These are phyloP conservation scores for Schwanniomyces etchellsii DNA, from an alignment of 1,139 yeast species.

Conservation along the genomic window DNA sequence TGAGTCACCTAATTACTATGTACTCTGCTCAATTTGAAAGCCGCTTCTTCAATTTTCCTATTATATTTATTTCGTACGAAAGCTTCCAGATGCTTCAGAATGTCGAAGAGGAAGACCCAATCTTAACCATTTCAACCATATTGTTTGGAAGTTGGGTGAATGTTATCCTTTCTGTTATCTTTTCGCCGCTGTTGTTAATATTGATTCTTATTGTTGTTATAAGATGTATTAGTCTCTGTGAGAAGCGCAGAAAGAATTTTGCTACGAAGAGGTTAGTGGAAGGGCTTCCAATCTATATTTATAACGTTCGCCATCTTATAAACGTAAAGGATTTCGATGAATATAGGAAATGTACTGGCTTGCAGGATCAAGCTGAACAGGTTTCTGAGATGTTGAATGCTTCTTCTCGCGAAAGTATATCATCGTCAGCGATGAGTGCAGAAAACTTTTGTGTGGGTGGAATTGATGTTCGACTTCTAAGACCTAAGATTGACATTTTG, in stretches of 20 bases:
- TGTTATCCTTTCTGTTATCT: slow-evolving; percentile 33
- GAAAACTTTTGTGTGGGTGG: slow-evolving; percentile 26
- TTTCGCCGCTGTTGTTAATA: slow-evolving; percentile 41
- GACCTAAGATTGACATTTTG: slow-evolving; percentile 18
- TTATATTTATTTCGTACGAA: slow-evolving; percentile 36
- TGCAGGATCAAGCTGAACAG: slow-evolving; percentile 4
- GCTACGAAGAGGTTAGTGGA: slow-evolving; percentile 30
- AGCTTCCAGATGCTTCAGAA: slow-evolving; percentile 20
- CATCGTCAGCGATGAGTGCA: slow-evolving; percentile 4
- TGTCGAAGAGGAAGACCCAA: slow-evolving; percentile 6
- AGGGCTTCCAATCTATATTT: slow-evolving; percentile 35
- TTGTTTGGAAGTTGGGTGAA: slow-evolving; percentile 37
- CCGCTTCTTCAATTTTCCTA: slow-evolving; percentile 27
- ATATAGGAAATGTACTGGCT: slow-evolving; percentile 21
- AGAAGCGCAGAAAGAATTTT: slow-evolving; percentile 21
- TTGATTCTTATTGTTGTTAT: slow-evolving; percentile 29
- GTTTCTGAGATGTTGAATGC: slow-evolving; percentile 2
- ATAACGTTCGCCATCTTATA: slow-evolving; percentile 32
- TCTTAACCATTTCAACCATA: slow-evolving; percentile 24
- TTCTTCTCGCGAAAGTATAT: slow-evolving; percentile 8
- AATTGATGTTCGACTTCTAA: slow-evolving; percentile 19
- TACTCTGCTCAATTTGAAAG: slow-evolving; percentile 37
- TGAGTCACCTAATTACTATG: slow-evolving; percentile 38
- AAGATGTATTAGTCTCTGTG: slow-evolving; percentile 22
- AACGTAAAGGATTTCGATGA: slow-evolving; percentile 19